A percentile compares a stretch with the other conserved stretches of the same genome.
phyloP scores from a whole-genome alignment of 2,329 filamentous ascomycete species.

The Alternaria rosae region DNA sequence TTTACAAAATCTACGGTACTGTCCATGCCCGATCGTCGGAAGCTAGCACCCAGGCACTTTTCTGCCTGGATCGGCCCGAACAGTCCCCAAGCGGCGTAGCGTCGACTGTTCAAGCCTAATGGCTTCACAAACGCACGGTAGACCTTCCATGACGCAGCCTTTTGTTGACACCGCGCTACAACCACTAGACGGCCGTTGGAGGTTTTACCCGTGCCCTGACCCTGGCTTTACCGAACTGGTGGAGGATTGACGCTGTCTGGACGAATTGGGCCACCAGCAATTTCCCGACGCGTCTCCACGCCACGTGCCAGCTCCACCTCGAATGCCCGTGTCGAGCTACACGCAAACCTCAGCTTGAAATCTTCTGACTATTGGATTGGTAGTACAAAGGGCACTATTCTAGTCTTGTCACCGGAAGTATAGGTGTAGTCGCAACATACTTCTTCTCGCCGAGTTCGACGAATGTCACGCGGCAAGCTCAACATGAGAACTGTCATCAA shows the following conservation, averaged over 20 bases:
- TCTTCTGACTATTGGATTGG: not conserved
- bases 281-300: not conserved
- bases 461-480: not conserved
- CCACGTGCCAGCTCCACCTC: not conserved
- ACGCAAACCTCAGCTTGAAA: not conserved
- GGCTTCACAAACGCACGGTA: not conserved
- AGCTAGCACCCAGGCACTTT: not conserved
- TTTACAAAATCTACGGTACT: not conserved
- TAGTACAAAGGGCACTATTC: not conserved
- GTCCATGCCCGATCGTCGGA: not conserved
- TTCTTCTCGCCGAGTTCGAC: not conserved
- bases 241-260: not conserved
- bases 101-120: not conserved
- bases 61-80: not conserved
- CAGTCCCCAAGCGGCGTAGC: not conserved
- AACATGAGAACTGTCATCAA: not conserved
- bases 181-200: not conserved
- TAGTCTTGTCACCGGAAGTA: not conserved
- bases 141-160: constrained; percentile 29
- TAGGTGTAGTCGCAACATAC: not conserved
- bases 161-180: not conserved
- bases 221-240: not conserved
- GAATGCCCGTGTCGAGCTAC: not conserved
- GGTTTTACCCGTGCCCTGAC: not conserved
- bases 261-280: not conserved